phyloP scores from a whole-genome alignment of 1,284 basidiomycete genomes.

The Cryptococcus hybrid region DNA sequence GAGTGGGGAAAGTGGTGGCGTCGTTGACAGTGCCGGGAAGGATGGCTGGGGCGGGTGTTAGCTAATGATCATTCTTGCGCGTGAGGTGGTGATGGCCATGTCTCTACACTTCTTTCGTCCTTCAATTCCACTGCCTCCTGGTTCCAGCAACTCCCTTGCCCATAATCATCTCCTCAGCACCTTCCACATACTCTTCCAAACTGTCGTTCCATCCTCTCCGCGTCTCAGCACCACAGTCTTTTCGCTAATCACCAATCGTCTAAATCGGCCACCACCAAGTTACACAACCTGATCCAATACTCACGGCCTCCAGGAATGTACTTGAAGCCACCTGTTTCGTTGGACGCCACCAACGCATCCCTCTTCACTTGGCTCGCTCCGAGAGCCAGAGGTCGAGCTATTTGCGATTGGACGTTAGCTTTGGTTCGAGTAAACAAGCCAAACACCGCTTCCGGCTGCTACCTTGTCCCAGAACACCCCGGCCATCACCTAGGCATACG shows the following conservation, averaged over 20 bases:
- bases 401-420: slow-evolving; percentile 3
- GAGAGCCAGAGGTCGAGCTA: slow-evolving; percentile 38
- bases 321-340: slow-evolving; percentile 50
- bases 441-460: neutral
- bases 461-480: neutral
- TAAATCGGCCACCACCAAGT: neutral
- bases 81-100: neutral
- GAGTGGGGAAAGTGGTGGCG: slow-evolving; percentile 80
- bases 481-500: neutral
- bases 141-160: neutral
- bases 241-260: neutral
- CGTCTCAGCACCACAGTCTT: no score
- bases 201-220: no score
- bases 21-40: slow-evolving; percentile 95
- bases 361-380: slow-evolving; percentile 20
- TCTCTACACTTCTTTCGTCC: neutral
- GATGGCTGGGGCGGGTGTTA: slow-evolving; percentile 60
- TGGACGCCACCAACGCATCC: slow-evolving; percentile 34
- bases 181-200: no score
- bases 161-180: neutral
- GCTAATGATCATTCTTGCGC: neutral
- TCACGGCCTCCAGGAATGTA: slow-evolving; percentile 51
- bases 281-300: slow-evolving; percentile 14
- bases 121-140: neutral
- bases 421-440: neutral